A percentile compares a stretch with the other conserved stretches of the same genome.
phyloP scores from a whole-genome alignment of 2,329 filamentous ascomycete genomes.

The Aspergillus neoniger region DNA sequence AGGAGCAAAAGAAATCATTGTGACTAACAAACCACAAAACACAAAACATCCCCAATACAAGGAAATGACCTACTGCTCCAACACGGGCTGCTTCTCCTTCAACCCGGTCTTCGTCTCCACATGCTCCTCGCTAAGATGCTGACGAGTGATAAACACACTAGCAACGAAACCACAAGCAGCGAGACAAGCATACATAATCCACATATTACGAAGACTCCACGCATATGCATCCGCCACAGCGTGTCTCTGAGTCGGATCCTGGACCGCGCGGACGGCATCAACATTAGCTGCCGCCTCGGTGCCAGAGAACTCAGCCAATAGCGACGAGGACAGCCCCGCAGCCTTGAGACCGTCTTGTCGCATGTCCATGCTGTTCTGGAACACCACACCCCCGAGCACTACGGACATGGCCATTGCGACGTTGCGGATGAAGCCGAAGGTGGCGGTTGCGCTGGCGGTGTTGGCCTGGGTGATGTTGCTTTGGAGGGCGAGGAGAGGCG shows the following conservation, averaged over 20 bases:
- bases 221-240: constrained; percentile 51
- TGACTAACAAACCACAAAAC: too few relatives aligned
- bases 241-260: constrained; percentile 39
- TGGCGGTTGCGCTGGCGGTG: constrained; percentile 54
- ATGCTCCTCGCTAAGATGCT: constrained; percentile 24
- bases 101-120: constrained; percentile 25
- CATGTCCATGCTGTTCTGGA: constrained; percentile 61
- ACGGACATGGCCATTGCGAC: constrained; percentile 68
- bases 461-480: constrained; percentile 52
- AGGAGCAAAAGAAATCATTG: too few relatives aligned
- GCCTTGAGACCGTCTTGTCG: constrained; percentile 49
- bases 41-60: too few relatives aligned
- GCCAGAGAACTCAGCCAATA: constrained; percentile 38
- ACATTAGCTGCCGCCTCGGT: constrained; percentile 52
- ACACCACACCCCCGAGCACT: constrained; percentile 75
- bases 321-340: constrained; percentile 42
- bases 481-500: constrained; percentile 61
- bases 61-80: neutral
- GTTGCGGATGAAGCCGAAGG: constrained; percentile 62
- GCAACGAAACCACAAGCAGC: constrained; percentile 32
- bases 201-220: constrained; percentile 49
- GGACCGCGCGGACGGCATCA: constrained; percentile 44
- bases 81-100: constrained; percentile 11
- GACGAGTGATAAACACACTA: constrained; percentile 31
- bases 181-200: constrained; percentile 45